These are phyloP conservation scores for Favolaschia claudopus DNA, from an alignment of 768 basidiomycete genomes.

Conservation along the genomic window DNA sequence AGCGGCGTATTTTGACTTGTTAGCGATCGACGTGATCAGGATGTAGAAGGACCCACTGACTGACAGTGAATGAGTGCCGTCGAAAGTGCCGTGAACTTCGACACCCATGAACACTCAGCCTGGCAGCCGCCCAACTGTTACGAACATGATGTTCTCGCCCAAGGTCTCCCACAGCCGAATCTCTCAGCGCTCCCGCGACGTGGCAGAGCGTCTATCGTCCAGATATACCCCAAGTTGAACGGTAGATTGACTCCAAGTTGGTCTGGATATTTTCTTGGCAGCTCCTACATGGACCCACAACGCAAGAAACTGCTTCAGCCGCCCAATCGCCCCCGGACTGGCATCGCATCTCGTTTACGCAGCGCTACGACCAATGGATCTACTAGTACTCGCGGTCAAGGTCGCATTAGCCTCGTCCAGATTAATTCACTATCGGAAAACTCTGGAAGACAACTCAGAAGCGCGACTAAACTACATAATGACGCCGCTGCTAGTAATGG, in stretches of 20 bases:
- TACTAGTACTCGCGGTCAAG: background rate
- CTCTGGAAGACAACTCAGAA: background rate
- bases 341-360: background rate
- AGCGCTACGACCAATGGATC: background rate
- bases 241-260: too few species aligned
- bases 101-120: background rate
- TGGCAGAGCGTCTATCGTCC: constrained; percentile 1
- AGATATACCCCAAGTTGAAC: too few species aligned
- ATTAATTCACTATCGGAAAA: constrained; percentile 1
- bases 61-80: too few species aligned
- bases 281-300: constrained; percentile 18
- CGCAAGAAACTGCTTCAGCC: background rate
- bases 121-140: constrained; percentile 1
- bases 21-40: too few species aligned
- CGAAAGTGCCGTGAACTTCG: too few species aligned
- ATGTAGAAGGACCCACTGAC: too few species aligned
- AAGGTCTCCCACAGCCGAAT: background rate
- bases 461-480: constrained; percentile 4
- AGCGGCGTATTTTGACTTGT: too few species aligned
- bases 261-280: background rate
- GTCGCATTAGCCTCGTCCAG: background rate
- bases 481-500: background rate
- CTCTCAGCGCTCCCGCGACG: constrained; percentile 6
- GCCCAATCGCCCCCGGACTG: background rate
- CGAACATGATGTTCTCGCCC: constrained; percentile 19